Base-by-base conservation (phyloP, 2,329 filamentous ascomycete genomes). In the Ophiostoma perfectum region DNA sequence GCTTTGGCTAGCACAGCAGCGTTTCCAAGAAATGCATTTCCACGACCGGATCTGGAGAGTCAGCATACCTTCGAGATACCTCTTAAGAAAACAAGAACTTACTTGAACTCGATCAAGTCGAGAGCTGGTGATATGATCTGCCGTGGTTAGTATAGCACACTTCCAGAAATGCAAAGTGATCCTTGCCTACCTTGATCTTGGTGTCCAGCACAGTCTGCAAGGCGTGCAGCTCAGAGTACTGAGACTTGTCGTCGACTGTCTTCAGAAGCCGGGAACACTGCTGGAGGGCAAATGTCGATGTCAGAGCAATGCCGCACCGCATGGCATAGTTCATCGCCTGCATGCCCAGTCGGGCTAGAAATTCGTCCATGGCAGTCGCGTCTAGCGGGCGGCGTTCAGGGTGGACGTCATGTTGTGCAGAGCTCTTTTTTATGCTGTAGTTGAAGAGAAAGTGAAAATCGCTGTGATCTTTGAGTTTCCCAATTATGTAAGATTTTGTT, bases 321-420 rank as follows among this genome's bases (percentile, higher is more conserved):
- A 97, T 93, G 76, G 93, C 93, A 85, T 95, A 96, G 80, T 92
- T 96, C 84, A 96, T 89, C 65, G 92, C 91, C 80, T 96, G 92
- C 65, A 81, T 78, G 71, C 84, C 84, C 69, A 87, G 76, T 62
- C 79, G 78, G 65, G 81, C 75, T 69, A 87, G 78, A 71, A 87
- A 82, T 67, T 82, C 82, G 76, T 96, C 92, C 92, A 96, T 96
- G 69, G 41, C 45, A 18, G 36, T 45, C 5, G 39, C 41, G 62
- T 11, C 9, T 36, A 63, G 27, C 58, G 14, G 27, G 52, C 11
- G 3, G n/a, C 38, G 16, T n/a, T 18, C 6, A 39, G 39, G 14
- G 38, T 12, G 5, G 14, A 11, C 39, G 39, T 44, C 42, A 18
- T 44, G n/a, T 5, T 52, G n/a, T 52, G 42, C 4, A 45, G 5